Base-by-base conservation (phyloP, 148 eudicot species). In the Cornus controversa region DNA sequence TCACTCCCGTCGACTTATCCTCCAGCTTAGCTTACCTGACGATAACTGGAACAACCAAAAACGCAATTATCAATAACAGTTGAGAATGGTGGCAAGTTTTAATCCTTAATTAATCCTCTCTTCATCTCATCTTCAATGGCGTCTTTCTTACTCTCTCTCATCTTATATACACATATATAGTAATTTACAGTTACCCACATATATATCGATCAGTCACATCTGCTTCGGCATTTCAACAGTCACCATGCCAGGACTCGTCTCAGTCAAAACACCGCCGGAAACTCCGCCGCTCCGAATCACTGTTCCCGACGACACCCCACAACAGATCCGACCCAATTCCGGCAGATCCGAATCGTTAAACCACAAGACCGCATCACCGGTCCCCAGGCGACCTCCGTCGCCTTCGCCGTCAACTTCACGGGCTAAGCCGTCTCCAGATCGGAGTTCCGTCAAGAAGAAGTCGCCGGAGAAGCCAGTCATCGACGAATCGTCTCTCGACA, bases 351-450 rank as follows among this genome's bases (percentile, higher is more conserved):
- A 87, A 31, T 75, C 87, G 10, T 27, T 70, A 3, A 80, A 69
- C 74, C 60, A 86, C 54, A 81, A 87, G 31, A 82, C 86, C 69
- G 78, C 77, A 65, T 91, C 93, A 2, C 92, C 96, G 0, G 79
- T 79, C 4, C 74, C 83, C 0, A 81, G 87, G 66, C 87, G 94
- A 0, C 87, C 97, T 5, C 91, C 98, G 0, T 88, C 97, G 0
- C 94, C 98, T 0, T 89, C 97, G 9, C 98, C 98, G 13, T 94
- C 98, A 45, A 80, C 93, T 2, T 92, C 98, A 50, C 90, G 98
- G 4, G 91, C 85, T 67, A 91, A 89, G 57, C 94, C 97, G 24
- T 92, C 94, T 0, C 98, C 97, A 23, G 94, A 90, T 89, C 92
- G 98, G 85, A 81, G 83, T 85, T 89, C 94, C 79, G 88, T 86